phyloP scores from a whole-genome alignment of 2,329 filamentous ascomycete species.

The Neoscytalidium dimidiatum region DNA sequence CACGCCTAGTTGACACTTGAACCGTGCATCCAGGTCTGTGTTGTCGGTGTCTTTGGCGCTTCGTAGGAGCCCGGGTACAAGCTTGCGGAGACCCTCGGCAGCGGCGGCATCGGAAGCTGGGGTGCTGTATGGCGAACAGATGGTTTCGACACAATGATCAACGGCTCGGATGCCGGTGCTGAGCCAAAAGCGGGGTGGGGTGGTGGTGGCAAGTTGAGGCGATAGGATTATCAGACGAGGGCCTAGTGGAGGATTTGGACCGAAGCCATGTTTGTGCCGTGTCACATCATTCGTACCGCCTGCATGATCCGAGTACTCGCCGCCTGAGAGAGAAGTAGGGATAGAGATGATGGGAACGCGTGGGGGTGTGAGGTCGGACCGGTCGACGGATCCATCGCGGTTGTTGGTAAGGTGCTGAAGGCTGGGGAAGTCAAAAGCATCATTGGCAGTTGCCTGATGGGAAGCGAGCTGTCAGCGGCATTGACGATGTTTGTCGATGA shows the following conservation, averaged over 20 bases:
- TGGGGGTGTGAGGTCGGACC: conserved; percentile 21
- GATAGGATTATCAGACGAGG: conserved; percentile 60
- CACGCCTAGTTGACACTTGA: conserved; percentile 54
- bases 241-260: conserved; percentile 32
- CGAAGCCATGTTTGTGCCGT: conserved; percentile 28
- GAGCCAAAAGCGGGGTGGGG: conserved; percentile 58
- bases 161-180: conserved; percentile 59
- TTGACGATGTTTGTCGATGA: not conserved
- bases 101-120: conserved; percentile 38
- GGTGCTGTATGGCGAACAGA: conserved; percentile 46
- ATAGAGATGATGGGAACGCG: conserved; percentile 42
- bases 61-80: conserved; percentile 47
- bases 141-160: conserved; percentile 59
- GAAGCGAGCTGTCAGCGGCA: not conserved
- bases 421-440: conserved; percentile 16
- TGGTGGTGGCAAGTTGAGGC: conserved; percentile 53
- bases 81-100: conserved; percentile 39
- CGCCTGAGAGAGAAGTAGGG: conserved; percentile 45
- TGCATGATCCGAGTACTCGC: conserved; percentile 42
- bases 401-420: conserved; percentile 51
- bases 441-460: not conserved
- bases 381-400: not conserved
- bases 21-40: conserved; percentile 46
- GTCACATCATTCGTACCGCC: conserved; percentile 42
- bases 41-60: conserved; percentile 42